Evolutionary conservation across 768 basidiomycete species (phyloP).

Genomic region (Tylopilus cervinicoccineus): DNA sequence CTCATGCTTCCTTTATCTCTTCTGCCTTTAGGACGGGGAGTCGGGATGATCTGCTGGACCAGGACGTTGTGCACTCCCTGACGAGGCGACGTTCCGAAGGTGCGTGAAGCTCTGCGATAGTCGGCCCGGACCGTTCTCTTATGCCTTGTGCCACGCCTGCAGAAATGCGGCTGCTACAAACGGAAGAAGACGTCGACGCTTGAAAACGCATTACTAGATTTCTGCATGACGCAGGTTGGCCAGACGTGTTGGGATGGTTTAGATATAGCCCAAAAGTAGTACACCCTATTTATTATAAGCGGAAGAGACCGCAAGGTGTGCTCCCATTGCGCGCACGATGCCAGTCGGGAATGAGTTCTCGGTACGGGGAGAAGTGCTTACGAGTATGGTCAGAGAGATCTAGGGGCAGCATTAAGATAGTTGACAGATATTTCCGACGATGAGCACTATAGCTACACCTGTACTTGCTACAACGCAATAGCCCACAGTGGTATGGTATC

Average conservation of each 20-base stretch:
- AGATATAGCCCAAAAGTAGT: no score
- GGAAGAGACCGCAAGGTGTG: no score
- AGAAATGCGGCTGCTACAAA: not conserved
- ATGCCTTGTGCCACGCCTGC: not conserved
- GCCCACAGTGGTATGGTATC: slow-evolving; percentile 8
- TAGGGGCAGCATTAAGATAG: no score
- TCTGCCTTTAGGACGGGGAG: not conserved
- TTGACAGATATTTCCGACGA: not conserved
- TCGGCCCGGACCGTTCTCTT: no score
- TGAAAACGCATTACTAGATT: no score
- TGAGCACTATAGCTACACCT: not conserved
- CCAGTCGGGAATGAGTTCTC: no score
- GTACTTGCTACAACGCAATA: slow-evolving; percentile 12
- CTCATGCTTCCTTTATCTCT: not conserved
- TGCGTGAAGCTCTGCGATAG: not conserved
- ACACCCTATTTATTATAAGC: no score
- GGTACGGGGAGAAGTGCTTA: no score
- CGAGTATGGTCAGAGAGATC: no score
- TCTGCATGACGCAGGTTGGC: no score
- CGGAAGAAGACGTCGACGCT: not conserved
- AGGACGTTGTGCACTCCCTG: not conserved
- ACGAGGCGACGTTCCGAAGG: not conserved
- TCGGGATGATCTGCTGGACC: not conserved
- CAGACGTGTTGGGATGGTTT: no score
- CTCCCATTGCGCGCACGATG: no score